phyloP scores from a whole-genome alignment of 805 yeast genomes.

The Naumovozyma dairenensis region DNA sequence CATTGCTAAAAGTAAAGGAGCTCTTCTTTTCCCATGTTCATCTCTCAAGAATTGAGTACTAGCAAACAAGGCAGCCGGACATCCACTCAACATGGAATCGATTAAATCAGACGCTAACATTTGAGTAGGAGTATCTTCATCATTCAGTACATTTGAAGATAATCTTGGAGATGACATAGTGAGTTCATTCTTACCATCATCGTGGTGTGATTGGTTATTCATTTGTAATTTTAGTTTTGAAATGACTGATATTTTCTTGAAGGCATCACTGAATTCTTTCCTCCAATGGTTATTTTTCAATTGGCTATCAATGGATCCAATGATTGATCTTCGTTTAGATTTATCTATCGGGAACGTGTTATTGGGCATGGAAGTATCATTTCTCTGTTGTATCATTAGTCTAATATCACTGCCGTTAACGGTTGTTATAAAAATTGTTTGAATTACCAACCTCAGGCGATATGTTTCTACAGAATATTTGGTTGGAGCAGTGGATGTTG shows the following conservation, averaged over 20 bases:
- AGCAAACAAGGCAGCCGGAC: conserved; percentile 64
- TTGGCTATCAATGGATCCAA: not conserved
- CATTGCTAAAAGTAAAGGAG: conserved; percentile 71
- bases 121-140: conserved; percentile 13
- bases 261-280: conserved; percentile 23
- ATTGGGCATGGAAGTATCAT: no score
- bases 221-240: conserved; percentile 9
- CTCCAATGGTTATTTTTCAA: conserved; percentile 12
- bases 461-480: no score
- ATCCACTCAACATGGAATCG: conserved; percentile 49
- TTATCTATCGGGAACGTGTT: no score
- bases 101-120: conserved; percentile 35
- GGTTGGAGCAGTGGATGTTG: no score
- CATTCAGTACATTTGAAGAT: not conserved
- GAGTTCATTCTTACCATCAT: not conserved
- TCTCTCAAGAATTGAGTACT: conserved; percentile 70
- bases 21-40: conserved; percentile 65
- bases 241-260: conserved; percentile 15
- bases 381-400: no score
- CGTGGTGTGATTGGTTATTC: conserved; percentile 1
- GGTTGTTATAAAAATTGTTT: no score
- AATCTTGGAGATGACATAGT: conserved; percentile 1
- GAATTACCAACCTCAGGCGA: no score
- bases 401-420: no score
- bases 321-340: conserved; percentile 6